Percentiles rank a stretch among this genome's conserved stretches.
These are phyloP conservation scores for Aphanomyces invadans DNA, from an alignment of 352 stramenopile species.

Conservation along the genomic window DNA sequence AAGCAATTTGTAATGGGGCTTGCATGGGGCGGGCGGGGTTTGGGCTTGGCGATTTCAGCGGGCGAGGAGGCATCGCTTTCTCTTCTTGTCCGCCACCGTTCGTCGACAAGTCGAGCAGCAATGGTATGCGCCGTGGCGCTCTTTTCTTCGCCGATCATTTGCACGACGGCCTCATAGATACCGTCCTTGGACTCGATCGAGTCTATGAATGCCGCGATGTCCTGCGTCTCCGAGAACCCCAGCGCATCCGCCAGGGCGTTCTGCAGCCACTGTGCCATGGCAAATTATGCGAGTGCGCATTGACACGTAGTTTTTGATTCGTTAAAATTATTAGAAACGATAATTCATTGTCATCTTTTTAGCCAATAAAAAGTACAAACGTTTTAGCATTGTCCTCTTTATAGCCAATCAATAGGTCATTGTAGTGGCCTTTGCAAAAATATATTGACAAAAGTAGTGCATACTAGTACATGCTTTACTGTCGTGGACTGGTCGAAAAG, in stretches of 20 bases:
- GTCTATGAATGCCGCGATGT: slow-evolving; percentile 19
- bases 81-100: neutral
- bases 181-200: slow-evolving; percentile 7
- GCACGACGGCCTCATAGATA: slow-evolving; percentile 14
- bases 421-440: no score
- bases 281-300: no score
- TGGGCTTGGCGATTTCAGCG: neutral
- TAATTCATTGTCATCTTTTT: no score
- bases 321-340: slow-evolving; percentile 7
- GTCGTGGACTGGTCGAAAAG: no score
- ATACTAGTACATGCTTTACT: no score
- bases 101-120: slow-evolving; percentile 3
- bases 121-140: neutral
- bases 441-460: no score
- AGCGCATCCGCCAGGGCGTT: slow-evolving; percentile 11
- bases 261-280: slow-evolving; percentile 3
- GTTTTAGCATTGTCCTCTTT: no score
- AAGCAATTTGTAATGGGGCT: slow-evolving; percentile 22
- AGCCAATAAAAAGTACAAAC: neutral
- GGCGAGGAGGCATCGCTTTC: neutral
- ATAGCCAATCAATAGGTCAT: slow-evolving; percentile 1
- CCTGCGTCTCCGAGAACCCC: slow-evolving; percentile 21
- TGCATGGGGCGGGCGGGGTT: neutral
- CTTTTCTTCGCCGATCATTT: slow-evolving; percentile 24
- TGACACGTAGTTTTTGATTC: no score